Percentiles rank a stretch among this genome's conserved stretches.
Conservation (phyloP, 2,329 filamentous ascomycete species). For the Chaetomiaceae sp. region DNA sequence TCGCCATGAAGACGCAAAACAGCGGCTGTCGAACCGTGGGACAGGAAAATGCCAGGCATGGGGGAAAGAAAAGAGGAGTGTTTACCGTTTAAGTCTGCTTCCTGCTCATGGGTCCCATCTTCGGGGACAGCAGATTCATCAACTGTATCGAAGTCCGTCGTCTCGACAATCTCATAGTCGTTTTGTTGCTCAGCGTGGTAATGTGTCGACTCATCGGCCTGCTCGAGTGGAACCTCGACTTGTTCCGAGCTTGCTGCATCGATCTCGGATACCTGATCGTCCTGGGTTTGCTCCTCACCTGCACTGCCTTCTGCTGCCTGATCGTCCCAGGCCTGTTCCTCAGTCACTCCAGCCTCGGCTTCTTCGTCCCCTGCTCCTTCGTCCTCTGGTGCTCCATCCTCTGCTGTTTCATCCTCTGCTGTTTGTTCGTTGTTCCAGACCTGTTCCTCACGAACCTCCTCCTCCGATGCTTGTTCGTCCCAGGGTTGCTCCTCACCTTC, state of each 20-base stretch:
- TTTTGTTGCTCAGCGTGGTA: not conserved
- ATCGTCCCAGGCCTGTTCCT: constrained; percentile 5
- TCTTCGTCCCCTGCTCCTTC: too few relatives aligned
- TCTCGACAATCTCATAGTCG: constrained; percentile 6
- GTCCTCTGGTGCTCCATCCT: too few relatives aligned
- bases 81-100: constrained; percentile 22
- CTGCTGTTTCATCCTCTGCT: too few relatives aligned
- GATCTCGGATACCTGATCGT: not conserved
- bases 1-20: too few relatives aligned
- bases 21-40: too few relatives aligned
- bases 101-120: constrained; percentile 8
- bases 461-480: constrained; percentile 4
- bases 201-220: not conserved
- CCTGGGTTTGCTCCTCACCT: not conserved
- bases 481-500: constrained; percentile 4
- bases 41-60: not conserved
- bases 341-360: constrained; percentile 1
- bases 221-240: not conserved
- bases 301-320: constrained; percentile 1
- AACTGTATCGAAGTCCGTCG: not conserved
- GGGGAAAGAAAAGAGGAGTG: constrained; percentile 12
- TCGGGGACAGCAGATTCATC: constrained; percentile 1
- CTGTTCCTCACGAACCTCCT: too few relatives aligned
- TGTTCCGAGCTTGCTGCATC: not conserved
- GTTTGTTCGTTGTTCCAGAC: too few relatives aligned